Percentiles rank a stretch among this genome's conserved stretches.
phyloP scores from a whole-genome alignment of 176 grass and related monocot genomes.

The bread wheat (Triticum aestivum) region IWGSC_CS_RefSeq_v2.1 NC_057794.1:488905357-488905856 shows the following conservation, averaged over 20 bases:
- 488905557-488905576: slow-evolving; percentile 39
- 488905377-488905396: neutral
- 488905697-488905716: neutral
- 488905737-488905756: neutral
- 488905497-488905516: slow-evolving; percentile 74
- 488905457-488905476: slow-evolving; percentile 45
- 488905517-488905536: slow-evolving; percentile 71
- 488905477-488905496: slow-evolving; percentile 42
- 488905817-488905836: slow-evolving; percentile 62
- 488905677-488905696: slow-evolving; percentile 25
- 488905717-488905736: neutral
- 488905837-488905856: slow-evolving; percentile 57
- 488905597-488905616: slow-evolving; percentile 46
- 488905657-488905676: slow-evolving; percentile 53
- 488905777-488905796: slow-evolving; percentile 42
- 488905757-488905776: slow-evolving; percentile 20
- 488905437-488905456: neutral
- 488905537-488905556: slow-evolving; percentile 63
- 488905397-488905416: neutral
- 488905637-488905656: slow-evolving; percentile 58
- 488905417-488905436: neutral
- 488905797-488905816: slow-evolving; percentile 67
- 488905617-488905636: slow-evolving; percentile 63
- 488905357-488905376: slow-evolving; percentile 31
- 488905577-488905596: slow-evolving; percentile 60